These are phyloP conservation scores for Anaeromyces robustus DNA, from an alignment of 192 early-diverging fungal genomes.

Conservation along the genomic window DNA sequence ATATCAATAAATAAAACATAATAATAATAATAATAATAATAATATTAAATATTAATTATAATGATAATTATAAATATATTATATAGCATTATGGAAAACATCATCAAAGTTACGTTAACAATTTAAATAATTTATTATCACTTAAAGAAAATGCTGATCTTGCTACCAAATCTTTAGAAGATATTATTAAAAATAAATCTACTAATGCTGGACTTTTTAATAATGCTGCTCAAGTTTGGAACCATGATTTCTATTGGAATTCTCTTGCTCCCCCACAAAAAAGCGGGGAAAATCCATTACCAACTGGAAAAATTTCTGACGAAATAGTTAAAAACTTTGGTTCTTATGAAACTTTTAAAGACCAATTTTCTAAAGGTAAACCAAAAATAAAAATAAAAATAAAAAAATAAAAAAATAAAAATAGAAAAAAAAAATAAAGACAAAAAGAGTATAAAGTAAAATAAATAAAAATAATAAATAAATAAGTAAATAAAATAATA, in stretches of 20 bases:
- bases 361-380: not conserved
- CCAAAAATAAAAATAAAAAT: no score
- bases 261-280: not conserved
- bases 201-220: conserved; percentile 6
- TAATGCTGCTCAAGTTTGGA: conserved; percentile 8
- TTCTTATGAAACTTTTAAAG: not conserved
- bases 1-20: no score
- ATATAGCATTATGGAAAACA: not conserved
- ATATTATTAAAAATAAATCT: not conserved
- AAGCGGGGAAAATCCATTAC: not conserved
- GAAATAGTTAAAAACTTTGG: not conserved
- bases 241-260: conserved; percentile 12
- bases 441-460: no score
- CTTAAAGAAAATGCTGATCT: not conserved
- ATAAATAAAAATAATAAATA: no score
- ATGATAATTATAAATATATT: no score
- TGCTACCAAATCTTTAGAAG: not conserved
- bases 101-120: not conserved
- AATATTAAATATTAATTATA: no score
- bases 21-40: no score
- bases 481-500: no score
- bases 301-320: not conserved
- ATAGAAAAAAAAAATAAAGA: no score
- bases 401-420: no score
- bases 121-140: not conserved